Evolutionary conservation across 1,284 basidiomycete genomes (phyloP), one percentile per base, ranked within the genome.

Genomic region (Amylostereum areolatum): DNA sequence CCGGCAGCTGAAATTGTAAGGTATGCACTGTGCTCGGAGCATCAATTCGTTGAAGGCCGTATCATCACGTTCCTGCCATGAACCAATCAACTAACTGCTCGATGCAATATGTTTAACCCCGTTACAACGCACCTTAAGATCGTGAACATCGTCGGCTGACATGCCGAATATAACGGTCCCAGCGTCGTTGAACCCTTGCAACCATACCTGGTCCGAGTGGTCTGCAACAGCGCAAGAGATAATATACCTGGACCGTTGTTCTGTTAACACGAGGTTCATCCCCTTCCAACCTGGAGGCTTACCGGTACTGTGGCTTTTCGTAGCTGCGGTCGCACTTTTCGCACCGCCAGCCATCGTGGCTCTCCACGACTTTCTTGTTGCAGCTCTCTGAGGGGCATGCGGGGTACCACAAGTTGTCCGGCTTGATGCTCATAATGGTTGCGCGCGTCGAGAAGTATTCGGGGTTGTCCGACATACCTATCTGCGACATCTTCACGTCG

Each of bases 111-210:
- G 30, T 35, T 32, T 41, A 27, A 25, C 44, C 12, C 32, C 32
- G 35, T 34, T 18, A 46, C 33, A 27, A 66, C 69, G 44, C 49
- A 85, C 90, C 73, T 79, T 89, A 52, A 93, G 72, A 33, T 75
- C 74, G 52, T 88, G 70, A 31, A 98, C 68, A 40, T 96, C 85
- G 61, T 93, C 83, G 11, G 93, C 97, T 18, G 80, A 70, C 71
- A 84, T 84, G 32, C 83, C 89, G 55, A 99, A 83, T 10, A 97
- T 68, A 24, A 74, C 71, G 51, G 83, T 67, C 2, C 94, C 96
- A 30, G 89, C 82, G 11, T 99, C 97, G 65, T 99, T 97, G 75
- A 99, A 99, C 1, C 92, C 93, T 52, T 90, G 90, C 40, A 99
- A 71, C 96, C 96, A 99, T 28, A 86, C 79, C 63, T 94, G 89